Percentiles rank a stretch among this genome's conserved stretches.
Evolutionary conservation across 495 filamentous ascomycete genomes (phyloP).

Genomic region (Thozetella sp.): DNA sequence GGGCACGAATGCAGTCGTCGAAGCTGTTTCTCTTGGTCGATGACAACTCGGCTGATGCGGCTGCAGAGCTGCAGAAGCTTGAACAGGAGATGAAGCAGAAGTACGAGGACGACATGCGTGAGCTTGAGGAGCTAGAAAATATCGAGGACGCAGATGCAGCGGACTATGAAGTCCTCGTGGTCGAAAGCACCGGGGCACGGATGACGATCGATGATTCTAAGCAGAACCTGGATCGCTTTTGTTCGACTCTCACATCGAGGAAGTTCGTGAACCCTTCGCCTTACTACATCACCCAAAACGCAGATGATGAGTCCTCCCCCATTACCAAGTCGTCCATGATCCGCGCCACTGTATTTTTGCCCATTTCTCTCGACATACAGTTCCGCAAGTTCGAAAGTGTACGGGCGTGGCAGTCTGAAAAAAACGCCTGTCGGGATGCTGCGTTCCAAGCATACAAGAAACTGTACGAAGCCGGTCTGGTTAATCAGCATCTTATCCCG

Average conservation of each 20-base stretch:
- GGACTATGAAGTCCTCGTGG: slow-evolving; percentile 45
- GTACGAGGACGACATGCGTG: slow-evolving; percentile 71
- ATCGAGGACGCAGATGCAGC: slow-evolving; percentile 55
- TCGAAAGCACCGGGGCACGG: slow-evolving; percentile 63
- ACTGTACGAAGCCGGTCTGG: slow-evolving; percentile 68
- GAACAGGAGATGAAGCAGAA: slow-evolving; percentile 74
- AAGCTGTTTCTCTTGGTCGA: slow-evolving; percentile 67
- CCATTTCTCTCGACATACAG: slow-evolving; percentile 64
- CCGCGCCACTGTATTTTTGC: slow-evolving; percentile 67
- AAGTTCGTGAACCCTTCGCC: slow-evolving; percentile 54
- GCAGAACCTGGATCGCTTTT: slow-evolving; percentile 83
- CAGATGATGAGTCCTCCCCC: slow-evolving; percentile 13
- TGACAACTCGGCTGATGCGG: slow-evolving; percentile 20
- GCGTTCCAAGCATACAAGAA: slow-evolving; percentile 80
- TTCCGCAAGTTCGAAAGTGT: slow-evolving; percentile 59
- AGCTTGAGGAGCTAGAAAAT: slow-evolving; percentile 41
- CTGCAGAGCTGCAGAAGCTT: slow-evolving; percentile 58
- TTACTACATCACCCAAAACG: slow-evolving; percentile 41
- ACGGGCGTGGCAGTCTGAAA: slow-evolving; percentile 68
- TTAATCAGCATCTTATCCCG: slow-evolving; percentile 83
- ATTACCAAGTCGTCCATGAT: slow-evolving; percentile 21
- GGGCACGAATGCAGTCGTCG: slow-evolving; percentile 74
- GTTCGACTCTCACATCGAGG: slow-evolving; percentile 56
- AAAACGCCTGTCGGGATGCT: slow-evolving; percentile 76
- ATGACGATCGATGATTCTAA: slow-evolving; percentile 74